Base-by-base conservation (phyloP, 768 basidiomycete genomes). In the Mycena galopus region DNA sequence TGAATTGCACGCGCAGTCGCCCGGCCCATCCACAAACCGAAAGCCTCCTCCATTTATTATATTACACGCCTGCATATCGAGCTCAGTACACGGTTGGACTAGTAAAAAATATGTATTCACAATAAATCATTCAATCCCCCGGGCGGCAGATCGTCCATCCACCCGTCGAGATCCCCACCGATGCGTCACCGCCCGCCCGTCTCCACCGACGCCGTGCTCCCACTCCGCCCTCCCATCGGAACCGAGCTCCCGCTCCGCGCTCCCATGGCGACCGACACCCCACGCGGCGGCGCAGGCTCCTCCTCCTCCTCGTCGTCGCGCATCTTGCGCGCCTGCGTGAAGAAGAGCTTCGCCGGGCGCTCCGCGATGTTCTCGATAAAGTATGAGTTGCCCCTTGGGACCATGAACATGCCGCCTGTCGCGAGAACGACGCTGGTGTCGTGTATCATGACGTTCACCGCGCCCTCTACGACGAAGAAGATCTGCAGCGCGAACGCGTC, bases 381-480 rank as follows among this genome's bases (percentile, higher is more conserved):
- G 79, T 99, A 99, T 12, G 89, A 88, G 80, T 99, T 99, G 21
- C 96, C 96, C 86, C 96, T 88, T 2, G 97, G 97, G 27, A 98
- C 92, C 78, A 97, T 87, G 81, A 97, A 96, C 88, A 92, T 93
- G 17, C 92, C 95, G 19, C 96, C 96, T 2, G 92, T 87, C 17
- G 93, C 87, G 55, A 99, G 87, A 57, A 96, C 82, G 78, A 94
- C 92, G 50, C 87, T 89, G 2, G 92, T 93, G 37, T 93, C 86
- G 78, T 98, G 93, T 2, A 99, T 88, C 71, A 90, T 91, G 71
- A 97, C 92, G 58, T 92, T 92, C 17, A 99, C 93, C 2, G 94
- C 94, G 12, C 98, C 98, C 81, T 95, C 91, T 61, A 96, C 89
- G 47, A 97, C 92, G 78, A 92, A 87, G 75, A 90, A 89, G 6